A percentile compares a stretch with the other conserved stretches of the same genome.
Evolutionary conservation across 345 rosid genomes (phyloP).

Genomic region (Syzygium aqueum): DNA sequence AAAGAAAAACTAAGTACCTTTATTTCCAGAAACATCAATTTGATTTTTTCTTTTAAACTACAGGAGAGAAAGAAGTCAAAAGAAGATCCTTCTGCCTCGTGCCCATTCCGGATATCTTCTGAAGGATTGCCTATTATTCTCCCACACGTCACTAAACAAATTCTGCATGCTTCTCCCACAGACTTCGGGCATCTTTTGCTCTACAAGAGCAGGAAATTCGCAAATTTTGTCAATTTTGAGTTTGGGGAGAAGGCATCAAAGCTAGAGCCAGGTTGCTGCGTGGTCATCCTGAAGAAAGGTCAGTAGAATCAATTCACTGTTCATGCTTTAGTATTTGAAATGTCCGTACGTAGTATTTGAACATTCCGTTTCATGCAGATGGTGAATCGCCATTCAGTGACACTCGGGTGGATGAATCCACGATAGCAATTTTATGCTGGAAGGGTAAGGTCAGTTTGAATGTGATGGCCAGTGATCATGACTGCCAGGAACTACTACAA

Average conservation of each 20-base stretch:
- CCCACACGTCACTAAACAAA: constrained; percentile 78
- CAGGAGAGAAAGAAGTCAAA: constrained; percentile 83
- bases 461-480: constrained; percentile 77
- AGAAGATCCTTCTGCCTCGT: constrained; percentile 59
- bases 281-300: constrained; percentile 58
- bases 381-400: constrained; percentile 16
- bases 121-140: constrained; percentile 89
- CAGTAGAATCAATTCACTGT: neutral
- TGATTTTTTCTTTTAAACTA: neutral
- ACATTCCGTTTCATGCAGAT: constrained; percentile 17
- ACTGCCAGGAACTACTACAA: constrained; percentile 70
- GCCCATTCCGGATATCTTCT: constrained; percentile 85
- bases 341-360: neutral
- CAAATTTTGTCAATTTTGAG: constrained; percentile 49
- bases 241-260: constrained; percentile 68
- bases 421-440: constrained; percentile 91
- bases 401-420: constrained; percentile 24
- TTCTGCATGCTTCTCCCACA: constrained; percentile 42
- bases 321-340: neutral
- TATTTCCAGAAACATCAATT: neutral
- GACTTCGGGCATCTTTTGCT: constrained; percentile 84
- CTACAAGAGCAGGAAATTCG: constrained; percentile 62
- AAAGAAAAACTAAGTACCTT: neutral
- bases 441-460: constrained; percentile 68
- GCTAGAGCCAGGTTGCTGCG: constrained; percentile 73